Evolutionary conservation across 2,329 filamentous ascomycete species (phyloP).

Genomic region (Clonostachys sp.): DNA sequence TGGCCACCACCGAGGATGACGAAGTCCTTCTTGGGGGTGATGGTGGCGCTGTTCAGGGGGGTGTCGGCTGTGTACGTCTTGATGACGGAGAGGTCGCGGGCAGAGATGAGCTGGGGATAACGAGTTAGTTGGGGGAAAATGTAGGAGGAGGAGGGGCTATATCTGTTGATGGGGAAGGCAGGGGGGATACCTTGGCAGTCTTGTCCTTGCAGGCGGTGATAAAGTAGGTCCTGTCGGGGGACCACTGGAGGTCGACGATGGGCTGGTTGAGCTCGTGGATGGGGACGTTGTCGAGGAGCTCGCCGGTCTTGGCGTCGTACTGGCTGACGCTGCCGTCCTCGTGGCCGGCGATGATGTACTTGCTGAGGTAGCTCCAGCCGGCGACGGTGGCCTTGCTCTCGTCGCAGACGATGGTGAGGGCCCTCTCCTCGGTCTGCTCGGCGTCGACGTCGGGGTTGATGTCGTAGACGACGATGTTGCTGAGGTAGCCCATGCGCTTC

Average conservation of each 20-base stretch:
- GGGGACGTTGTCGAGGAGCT: slow-evolving; percentile 74
- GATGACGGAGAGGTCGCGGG: slow-evolving; percentile 81
- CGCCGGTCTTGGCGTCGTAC: slow-evolving; percentile 90
- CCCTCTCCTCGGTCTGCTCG: slow-evolving; percentile 79
- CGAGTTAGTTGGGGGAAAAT: neutral
- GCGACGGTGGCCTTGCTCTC: slow-evolving; percentile 97
- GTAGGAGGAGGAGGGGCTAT: neutral
- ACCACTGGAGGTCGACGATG: slow-evolving; percentile 95
- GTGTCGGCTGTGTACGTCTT: slow-evolving; percentile 94
- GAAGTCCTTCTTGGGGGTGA: slow-evolving; percentile 94
- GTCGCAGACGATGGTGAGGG: slow-evolving; percentile 84
- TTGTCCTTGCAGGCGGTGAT: slow-evolving; percentile 99
- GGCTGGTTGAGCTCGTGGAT: slow-evolving; percentile 79
- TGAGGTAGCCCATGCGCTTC: slow-evolving; percentile 95
- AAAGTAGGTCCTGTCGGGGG: slow-evolving; percentile 91
- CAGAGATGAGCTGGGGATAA: slow-evolving; percentile 63
- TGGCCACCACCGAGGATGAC: slow-evolving; percentile 98
- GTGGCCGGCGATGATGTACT: slow-evolving; percentile 97
- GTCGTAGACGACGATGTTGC: slow-evolving; percentile 89
- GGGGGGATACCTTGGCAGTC: slow-evolving; percentile 69
- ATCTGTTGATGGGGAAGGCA: neutral
- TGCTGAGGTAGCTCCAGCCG: slow-evolving; percentile 89
- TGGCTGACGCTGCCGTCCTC: slow-evolving; percentile 90
- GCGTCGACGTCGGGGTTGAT: slow-evolving; percentile 79
- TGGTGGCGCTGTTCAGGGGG: slow-evolving; percentile 90